phyloP scores from a whole-genome alignment of 2,329 filamentous ascomycete species.

The Aspergillus alliaceus region DNA sequence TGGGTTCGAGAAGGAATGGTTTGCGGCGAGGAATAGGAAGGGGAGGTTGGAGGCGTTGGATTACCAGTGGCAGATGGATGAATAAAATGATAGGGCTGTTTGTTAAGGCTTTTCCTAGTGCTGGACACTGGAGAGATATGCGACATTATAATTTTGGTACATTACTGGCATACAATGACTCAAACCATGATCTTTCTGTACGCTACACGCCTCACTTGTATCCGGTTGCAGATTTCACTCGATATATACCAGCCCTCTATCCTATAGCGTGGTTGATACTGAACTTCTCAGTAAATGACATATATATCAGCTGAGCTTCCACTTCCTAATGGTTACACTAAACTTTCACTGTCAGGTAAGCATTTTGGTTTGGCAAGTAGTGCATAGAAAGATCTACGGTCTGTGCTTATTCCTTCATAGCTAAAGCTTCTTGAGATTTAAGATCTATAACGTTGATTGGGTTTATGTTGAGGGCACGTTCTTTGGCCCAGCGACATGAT shows the following conservation, averaged over 20 bases:
- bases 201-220: background rate
- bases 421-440: no score
- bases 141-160: conserved; percentile 4
- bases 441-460: no score
- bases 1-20: conserved; percentile 91
- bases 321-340: background rate
- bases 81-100: conserved; percentile 45
- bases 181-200: background rate
- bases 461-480: no score
- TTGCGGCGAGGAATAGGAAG: conserved; percentile 78
- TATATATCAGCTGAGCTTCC: background rate
- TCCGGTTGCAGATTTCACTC: background rate
- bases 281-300: no score
- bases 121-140: conserved; percentile 9
- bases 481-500: no score
- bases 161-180: background rate
- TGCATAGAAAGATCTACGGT: no score
- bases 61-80: conserved; percentile 97
- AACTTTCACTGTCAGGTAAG: no score
- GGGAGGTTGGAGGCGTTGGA: conserved; percentile 76
- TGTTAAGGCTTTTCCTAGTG: conserved; percentile 1
- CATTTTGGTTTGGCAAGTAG: no score
- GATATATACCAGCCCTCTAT: background rate
- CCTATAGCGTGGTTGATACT: background rate
- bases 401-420: no score